Base-by-base conservation (phyloP, 2,329 filamentous ascomycete species). In the Exophiala lecanii-corni region DNA sequence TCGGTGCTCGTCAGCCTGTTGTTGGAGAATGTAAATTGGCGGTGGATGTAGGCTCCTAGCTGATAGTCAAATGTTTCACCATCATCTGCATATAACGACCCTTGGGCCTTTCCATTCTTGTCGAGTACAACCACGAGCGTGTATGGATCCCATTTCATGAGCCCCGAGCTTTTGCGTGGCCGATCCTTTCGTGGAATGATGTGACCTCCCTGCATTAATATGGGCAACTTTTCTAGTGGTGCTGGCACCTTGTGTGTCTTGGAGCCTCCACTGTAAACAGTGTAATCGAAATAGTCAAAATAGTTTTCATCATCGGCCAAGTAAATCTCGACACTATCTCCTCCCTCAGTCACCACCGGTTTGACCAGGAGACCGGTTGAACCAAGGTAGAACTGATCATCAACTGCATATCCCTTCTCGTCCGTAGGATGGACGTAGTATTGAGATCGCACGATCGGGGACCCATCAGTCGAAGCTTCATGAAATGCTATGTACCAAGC, bases 401-500 rank as follows among this genome's bases (percentile, higher is more conserved):
- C 92, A 36, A 97, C 74, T 2, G 74, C 79, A 59, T 97, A 94
- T n/a, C 89, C 89, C 36, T 74, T 74, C 63, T 96, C 91, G 54
- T 94, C 89, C 1, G 76, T 71, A 0, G 92, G 92, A 59, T 95
- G 87, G 2, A 88, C 84, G 70, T 91, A 97, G 69, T 89, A 94
- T 69, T 97, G 89, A 7, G 92, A 91, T 39, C 87, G 79, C 42
- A 98, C 73, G 55, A 98, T 91, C 0, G 92, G 92, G 42, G 82
- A 85, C 30, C 89, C 91, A 36, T 86, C 81, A 12, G 81, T 74
- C 56, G 86, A 84, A 9, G 92, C 88, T 59, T 94, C 81, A 60
- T 91, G 88, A 74, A 98, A 98, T 6, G 91, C 89, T 1, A 91
- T 97, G 65, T 98, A 98, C 89, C 89, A 97, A 1, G 86, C 81